Conservation (phyloP, 2,329 filamentous ascomycete species). For the Sclerotinia subarctica region DNA sequence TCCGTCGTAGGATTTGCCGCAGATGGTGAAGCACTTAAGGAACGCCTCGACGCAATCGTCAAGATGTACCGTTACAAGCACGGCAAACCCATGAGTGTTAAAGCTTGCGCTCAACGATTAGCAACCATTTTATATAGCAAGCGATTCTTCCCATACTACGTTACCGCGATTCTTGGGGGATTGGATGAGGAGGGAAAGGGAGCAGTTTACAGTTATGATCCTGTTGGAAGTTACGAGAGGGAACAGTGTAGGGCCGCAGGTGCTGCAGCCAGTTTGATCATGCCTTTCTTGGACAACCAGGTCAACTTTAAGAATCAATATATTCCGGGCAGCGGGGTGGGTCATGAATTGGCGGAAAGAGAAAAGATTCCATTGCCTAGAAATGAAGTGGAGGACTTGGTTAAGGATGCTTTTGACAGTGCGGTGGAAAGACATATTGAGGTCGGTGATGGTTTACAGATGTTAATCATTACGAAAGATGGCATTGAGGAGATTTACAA, state of each 20-base stretch:
- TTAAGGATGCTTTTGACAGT: constrained; percentile 97
- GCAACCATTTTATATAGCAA: constrained; percentile 96
- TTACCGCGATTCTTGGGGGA: constrained; percentile 88
- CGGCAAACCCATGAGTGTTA: constrained; percentile 91
- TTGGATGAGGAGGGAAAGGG: constrained; percentile 93
- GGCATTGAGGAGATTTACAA: constrained; percentile 84
- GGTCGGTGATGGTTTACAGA: constrained; percentile 93
- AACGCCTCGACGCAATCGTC: constrained; percentile 88
- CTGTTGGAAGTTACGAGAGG: constrained; percentile 94
- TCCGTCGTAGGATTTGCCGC: constrained; percentile 95
- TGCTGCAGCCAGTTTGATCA: constrained; percentile 89
- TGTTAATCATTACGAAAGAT: constrained; percentile 84
- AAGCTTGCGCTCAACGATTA: constrained; percentile 90
- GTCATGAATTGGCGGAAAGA: constrained; percentile 74
- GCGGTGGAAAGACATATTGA: constrained; percentile 98
- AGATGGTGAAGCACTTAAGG: constrained; percentile 89
- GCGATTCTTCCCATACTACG: constrained; percentile 99
- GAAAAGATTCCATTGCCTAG: constrained; percentile 67
- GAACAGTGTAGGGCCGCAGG: constrained; percentile 94
- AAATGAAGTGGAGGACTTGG: constrained; percentile 75
- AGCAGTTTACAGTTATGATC: constrained; percentile 95
- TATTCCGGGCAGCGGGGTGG: constrained; percentile 77
- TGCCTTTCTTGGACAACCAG: constrained; percentile 99
- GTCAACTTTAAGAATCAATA: constrained; percentile 99
- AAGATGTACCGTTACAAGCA: constrained; percentile 99